Base-by-base conservation (phyloP, 768 basidiomycete genomes). In the Neoboletus brunneissimus region DNA sequence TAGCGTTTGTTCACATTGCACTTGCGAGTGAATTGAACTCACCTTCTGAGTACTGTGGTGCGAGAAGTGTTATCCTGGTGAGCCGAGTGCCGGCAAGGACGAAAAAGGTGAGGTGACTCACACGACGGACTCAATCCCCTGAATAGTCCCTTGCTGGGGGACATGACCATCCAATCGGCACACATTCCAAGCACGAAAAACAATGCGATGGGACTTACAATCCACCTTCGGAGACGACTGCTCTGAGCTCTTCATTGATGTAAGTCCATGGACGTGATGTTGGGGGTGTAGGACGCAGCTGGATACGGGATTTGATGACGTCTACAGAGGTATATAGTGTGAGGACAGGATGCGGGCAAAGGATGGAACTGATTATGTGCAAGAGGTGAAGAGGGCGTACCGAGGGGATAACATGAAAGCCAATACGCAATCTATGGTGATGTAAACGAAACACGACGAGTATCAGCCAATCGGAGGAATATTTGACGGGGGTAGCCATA, bases 371-470 rank as follows among this genome's bases (percentile, higher is more conserved):
- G 13, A 23, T 23, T 22, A 11, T 23, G 20, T 8, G 15, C 18
- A 52, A 53, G 38, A 52, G 38, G 35, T 20, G 31, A 15, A 46
- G 15, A 16, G 15, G 18, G 54, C 69, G 9, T 48, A 88, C 88
- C 89, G 6, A 96, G 76, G 0, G 94, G 96, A 70, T 96, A 98
- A 66, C 88, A 94, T 1, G 91, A 83, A 2, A 97, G 78, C 97
- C 97, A 99, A 66, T 99, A 67, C 9, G 66, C 64, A 34, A 67
- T 58, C 66, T 67, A 25, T 35, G 4, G n/a, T 18, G 35, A 53
- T 13, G 32, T 23, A 31, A 42, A 29, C 20, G 1, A 40, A 22
- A 31, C 6, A 11, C 23, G 22, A 38, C 0, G 13, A 0, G 15
- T 16, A 18, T 58, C 16, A 54, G 25, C 18, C 1, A 51, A 20